Evolutionary conservation across 306 rosid genomes (phyloP), one percentile per base, ranked within the genome.

Genomic region (Cajanus cajan): DNA sequence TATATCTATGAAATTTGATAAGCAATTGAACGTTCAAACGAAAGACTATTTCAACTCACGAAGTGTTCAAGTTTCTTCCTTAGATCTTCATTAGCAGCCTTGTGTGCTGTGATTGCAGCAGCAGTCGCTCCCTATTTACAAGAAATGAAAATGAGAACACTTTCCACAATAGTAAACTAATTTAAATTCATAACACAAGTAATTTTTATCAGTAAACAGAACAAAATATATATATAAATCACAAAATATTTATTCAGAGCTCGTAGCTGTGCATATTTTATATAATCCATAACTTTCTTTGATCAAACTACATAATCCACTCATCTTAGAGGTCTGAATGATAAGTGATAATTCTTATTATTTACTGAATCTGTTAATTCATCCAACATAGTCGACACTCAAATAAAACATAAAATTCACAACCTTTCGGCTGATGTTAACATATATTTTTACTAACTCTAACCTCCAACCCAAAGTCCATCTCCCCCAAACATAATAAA

Each of bases 31-130:
- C 19, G 57, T 58, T 24, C 41, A 59, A 24, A 28, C 4, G 72
- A 19, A 16, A 48, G 63, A 59, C 28, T 2, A 4, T 54, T 57
- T 69, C 68, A 47, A 87, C 98, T 93, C 84, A 93, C 97, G 76
- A 93, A 84, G 77, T 77, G 79, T 58, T 90, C 93, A 28, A 91
- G 87, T 68, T 88, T 91, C 89, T 87, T 82, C 87, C 67, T 85
- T 28, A 93, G 86, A 48, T 89, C 94, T 66, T 63, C 89, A 65
- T 84, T 68, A 4, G 45, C 85, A 14, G 13, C 77, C 25, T 52
- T 67, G 28, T 58, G 85, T 8, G 82, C 44, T n/a, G 41, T 70
- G 22, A 79, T 36, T 13, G 72, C 87, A 50, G 31, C 54, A 55
- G 22, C 55, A 19, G 68, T 70, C 8, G 82, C 54, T 36, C 88